Evolutionary conservation across 2,329 filamentous ascomycete genomes (phyloP), one percentile per base, ranked within the genome.

Genomic region (Fusarium circinatum): DNA sequence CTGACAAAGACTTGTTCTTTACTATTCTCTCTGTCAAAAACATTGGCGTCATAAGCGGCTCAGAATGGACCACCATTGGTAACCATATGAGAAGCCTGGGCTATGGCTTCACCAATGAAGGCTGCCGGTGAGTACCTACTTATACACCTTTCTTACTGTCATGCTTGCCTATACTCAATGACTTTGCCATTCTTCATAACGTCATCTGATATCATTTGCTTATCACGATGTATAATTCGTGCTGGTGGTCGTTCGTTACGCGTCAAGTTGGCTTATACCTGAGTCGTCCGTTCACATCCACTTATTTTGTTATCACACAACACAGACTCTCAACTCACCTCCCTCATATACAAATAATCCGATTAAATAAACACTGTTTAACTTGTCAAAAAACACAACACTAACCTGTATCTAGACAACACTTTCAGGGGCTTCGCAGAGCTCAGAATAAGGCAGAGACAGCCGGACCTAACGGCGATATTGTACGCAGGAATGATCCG

Each of bases 31-130:
- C 86, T 8, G 87, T 90, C 55, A 91, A 91, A 82, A 89, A 90
- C 79, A 89, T 91, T 75, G 89, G 89, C 71, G 85, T 90, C 78
- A 90, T 91, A 80, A 90, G 88, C 80, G 89, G 88, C 65, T 82
- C 84, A 22, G 89, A 91, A 88, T 91, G 89, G 89, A 87, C 85
- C 34, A 89, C 85, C 44, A 90, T 91, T 75, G 89, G 89, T 71
- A 89, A 88, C 79, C 85, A 89, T 70, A 90, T 91, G 89, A 85
- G 89, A 68, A 80, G 82, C 41, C 76, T 90, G 65, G 89, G 89
- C 62, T 90, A 91, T 76, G 88, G 88, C 80, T 90, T 91, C 79
- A 90, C 89, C 24, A 90, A 91, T 83, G 89, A 91, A 79, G 89
- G 89, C 75, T 90, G 89, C 75, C 88, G 89, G 89, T 90, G 83